A percentile compares a stretch with the other conserved stretches of the same genome.
phyloP scores from a whole-genome alignment of 257 asterid genomes.

The Gentiana macrophylla region DNA sequence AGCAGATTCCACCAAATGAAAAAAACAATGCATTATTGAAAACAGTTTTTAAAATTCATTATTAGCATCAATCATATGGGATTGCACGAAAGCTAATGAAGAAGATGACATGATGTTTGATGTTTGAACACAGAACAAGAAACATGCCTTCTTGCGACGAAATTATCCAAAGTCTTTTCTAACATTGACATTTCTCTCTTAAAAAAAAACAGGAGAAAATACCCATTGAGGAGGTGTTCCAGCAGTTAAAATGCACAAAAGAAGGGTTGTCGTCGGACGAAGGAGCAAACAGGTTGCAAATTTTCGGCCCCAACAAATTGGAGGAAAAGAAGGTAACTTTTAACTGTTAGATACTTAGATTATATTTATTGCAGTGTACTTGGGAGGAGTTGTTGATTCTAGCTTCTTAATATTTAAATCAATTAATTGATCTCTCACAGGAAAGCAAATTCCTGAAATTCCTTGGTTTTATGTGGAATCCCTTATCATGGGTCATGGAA shows the following conservation, averaged over 20 bases:
- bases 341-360: neutral
- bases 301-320: conserved; percentile 91
- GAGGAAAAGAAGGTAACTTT: conserved; percentile 78
- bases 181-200: neutral
- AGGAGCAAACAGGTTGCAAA: conserved; percentile 82
- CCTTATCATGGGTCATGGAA: conserved; percentile 99
- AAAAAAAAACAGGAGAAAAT: conserved; percentile 59
- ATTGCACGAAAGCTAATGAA: too few species aligned
- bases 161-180: too few species aligned
- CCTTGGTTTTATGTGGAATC: conserved; percentile 99
- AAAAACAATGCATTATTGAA: too few species aligned
- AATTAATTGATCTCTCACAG: conserved; percentile 18
- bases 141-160: too few species aligned
- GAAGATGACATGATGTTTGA: too few species aligned
- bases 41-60: too few species aligned
- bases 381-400: too few species aligned
- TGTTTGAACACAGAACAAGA: too few species aligned
- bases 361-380: neutral
- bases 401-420: too few species aligned
- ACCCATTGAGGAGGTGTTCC: conserved; percentile 95
- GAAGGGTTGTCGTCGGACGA: conserved; percentile 74
- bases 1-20: too few species aligned
- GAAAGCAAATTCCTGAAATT: conserved; percentile 91
- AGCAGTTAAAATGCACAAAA: conserved; percentile 78
- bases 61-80: too few species aligned